A percentile compares a stretch with the other conserved stretches of the same genome.
phyloP scores from a whole-genome alignment of 2,329 filamentous ascomycete species.

The Ilyonectria sp. region DNA sequence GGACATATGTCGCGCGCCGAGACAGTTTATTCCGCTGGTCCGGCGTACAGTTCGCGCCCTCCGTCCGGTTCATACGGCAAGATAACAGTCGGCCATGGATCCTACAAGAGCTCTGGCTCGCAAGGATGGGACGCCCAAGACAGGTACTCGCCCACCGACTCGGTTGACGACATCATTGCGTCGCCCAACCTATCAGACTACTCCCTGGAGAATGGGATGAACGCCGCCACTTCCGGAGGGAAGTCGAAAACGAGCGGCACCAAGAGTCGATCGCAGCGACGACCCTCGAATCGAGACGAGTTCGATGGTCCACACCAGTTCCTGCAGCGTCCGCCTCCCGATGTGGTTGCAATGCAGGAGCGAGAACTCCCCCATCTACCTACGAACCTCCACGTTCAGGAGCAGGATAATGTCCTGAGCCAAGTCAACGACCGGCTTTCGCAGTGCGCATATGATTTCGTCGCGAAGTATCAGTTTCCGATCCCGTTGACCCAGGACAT shows the following conservation, averaged over 20 bases:
- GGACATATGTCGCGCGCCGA: constrained; percentile 58
- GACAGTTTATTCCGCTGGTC: constrained; percentile 55
- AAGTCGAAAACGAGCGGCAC: constrained; percentile 63
- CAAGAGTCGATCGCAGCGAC: constrained; percentile 69
- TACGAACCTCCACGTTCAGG: constrained; percentile 85
- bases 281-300: constrained; percentile 87
- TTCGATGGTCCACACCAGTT: constrained; percentile 92
- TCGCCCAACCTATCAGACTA: constrained; percentile 75
- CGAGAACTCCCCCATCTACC: constrained; percentile 86
- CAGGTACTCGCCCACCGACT: constrained; percentile 70
- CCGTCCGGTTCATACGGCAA: constrained; percentile 58
- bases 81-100: constrained; percentile 48
- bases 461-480: constrained; percentile 92
- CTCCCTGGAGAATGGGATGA: constrained; percentile 67
- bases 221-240: constrained; percentile 55
- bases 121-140: constrained; percentile 65
- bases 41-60: constrained; percentile 60
- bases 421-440: constrained; percentile 89
- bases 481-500: constrained; percentile 88
- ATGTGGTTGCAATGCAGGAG: constrained; percentile 82
- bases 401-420: constrained; percentile 86
- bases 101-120: constrained; percentile 59
- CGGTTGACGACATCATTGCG: constrained; percentile 71
- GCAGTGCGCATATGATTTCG: constrained; percentile 90
- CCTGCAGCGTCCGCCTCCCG: constrained; percentile 79